phyloP scores from a whole-genome alignment of 148 eudicot species.

The Arctostaphylos glauca region DNA sequence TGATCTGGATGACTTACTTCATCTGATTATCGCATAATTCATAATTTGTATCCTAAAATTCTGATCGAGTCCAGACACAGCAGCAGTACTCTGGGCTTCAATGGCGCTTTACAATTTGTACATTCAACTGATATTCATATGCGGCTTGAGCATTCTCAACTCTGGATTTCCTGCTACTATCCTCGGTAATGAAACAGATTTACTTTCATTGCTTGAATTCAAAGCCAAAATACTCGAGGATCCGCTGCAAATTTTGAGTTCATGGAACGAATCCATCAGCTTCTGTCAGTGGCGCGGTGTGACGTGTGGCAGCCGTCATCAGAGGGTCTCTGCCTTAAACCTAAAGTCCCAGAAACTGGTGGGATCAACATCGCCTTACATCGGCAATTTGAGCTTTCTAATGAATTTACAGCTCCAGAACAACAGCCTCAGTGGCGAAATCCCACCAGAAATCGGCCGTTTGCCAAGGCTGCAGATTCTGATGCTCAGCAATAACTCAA shows the following conservation, averaged over 20 bases:
- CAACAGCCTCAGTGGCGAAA: not conserved
- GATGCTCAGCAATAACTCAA: not conserved
- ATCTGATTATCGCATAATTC: no score
- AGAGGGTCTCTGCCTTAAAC: conserved; percentile 1
- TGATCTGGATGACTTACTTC: no score
- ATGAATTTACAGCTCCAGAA: not conserved
- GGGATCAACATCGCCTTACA: not conserved
- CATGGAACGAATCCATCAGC: conserved; percentile 8
- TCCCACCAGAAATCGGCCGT: not conserved
- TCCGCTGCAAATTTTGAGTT: not conserved
- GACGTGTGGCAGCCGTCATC: not conserved
- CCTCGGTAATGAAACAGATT: not conserved
- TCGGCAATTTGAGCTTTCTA: not conserved
- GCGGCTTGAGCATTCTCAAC: not conserved
- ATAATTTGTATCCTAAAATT: no score
- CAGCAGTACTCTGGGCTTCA: no score
- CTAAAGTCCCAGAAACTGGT: not conserved
- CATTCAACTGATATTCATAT: no score
- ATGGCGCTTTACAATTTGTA: no score
- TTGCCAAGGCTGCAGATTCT: not conserved
- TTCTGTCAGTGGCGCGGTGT: not conserved
- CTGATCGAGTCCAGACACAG: no score
- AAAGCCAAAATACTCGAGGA: not conserved
- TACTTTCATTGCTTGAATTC: not conserved
- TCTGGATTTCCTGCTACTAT: not conserved